phyloP scores from a whole-genome alignment of 805 yeast genomes.

The Ogataea degrootiae region DNA sequence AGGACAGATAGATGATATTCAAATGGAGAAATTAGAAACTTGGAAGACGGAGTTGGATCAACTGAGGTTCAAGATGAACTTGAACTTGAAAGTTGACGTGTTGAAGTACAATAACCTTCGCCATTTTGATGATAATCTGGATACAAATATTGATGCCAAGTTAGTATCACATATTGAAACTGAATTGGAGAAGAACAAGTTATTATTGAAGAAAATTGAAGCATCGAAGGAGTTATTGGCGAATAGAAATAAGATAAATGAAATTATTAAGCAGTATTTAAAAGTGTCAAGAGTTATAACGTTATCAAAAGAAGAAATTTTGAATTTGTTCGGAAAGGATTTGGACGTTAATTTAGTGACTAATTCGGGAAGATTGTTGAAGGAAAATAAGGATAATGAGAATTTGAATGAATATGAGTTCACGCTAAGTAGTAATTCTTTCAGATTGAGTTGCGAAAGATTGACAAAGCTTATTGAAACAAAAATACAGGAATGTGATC shows the following conservation, averaged over 20 bases:
- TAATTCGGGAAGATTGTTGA: slow-evolving; percentile 19
- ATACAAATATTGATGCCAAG: slow-evolving; percentile 12
- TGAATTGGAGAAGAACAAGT: slow-evolving; percentile 17
- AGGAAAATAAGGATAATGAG: slow-evolving; percentile 12
- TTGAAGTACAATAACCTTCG: slow-evolving; percentile 12
- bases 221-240: slow-evolving; percentile 19
- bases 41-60: slow-evolving; percentile 12
- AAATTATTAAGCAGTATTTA: slow-evolving; percentile 20
- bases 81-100: slow-evolving; percentile 17
- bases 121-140: slow-evolving; percentile 17
- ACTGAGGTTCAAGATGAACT: slow-evolving; percentile 13
- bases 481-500: slow-evolving; percentile 25
- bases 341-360: slow-evolving; percentile 19
- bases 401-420: slow-evolving; percentile 20
- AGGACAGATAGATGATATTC: slow-evolving; percentile 11
- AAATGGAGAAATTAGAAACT: neutral
- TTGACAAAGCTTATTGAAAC: slow-evolving; percentile 16
- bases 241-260: slow-evolving; percentile 22
- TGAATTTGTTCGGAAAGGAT: slow-evolving; percentile 25
- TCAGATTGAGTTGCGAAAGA: slow-evolving; percentile 18
- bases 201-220: slow-evolving; percentile 15
- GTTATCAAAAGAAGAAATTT: slow-evolving; percentile 20
- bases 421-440: slow-evolving; percentile 13
- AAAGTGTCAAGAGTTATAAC: slow-evolving; percentile 17
- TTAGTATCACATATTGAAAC: slow-evolving; percentile 17